phyloP scores from a whole-genome alignment of 2,329 filamentous ascomycete genomes.

The Cercospora janseana region DNA sequence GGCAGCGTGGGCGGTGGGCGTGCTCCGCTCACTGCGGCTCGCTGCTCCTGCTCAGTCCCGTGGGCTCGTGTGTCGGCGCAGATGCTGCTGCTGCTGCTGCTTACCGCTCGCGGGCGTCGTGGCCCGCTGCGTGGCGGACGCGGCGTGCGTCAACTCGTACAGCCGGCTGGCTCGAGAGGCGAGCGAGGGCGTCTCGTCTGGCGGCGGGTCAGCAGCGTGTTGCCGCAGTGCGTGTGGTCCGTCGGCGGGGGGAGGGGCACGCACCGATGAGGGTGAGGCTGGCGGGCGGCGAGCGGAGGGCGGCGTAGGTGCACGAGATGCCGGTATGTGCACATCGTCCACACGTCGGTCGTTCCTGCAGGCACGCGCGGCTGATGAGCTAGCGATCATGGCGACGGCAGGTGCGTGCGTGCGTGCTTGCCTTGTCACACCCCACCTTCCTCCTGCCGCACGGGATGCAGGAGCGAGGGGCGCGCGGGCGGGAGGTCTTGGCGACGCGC shows the following conservation, averaged over 20 bases:
- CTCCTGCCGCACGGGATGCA: conserved; percentile 23
- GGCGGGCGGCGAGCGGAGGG: conserved; percentile 14
- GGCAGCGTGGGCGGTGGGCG: background rate
- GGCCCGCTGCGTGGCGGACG: background rate
- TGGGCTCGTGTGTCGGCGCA: background rate
- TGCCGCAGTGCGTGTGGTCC: background rate
- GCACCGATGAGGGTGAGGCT: conserved; percentile 21
- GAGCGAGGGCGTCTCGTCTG: conserved; percentile 26
- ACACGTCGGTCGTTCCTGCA: conserved; percentile 23
- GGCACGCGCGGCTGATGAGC: conserved; percentile 4
- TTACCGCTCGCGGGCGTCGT: background rate
- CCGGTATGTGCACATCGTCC: conserved; percentile 24
- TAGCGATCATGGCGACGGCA: background rate
- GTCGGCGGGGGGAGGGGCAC: background rate
- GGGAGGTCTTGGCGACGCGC: conserved; percentile 20
- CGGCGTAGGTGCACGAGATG: conserved; percentile 22
- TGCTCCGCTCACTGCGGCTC: background rate
- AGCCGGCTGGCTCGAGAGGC: conserved; percentile 23
- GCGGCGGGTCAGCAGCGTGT: no score
- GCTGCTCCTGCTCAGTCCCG: background rate
- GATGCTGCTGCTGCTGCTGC: conserved; percentile 1
- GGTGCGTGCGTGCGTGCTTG: background rate
- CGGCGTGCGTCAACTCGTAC: conserved; percentile 23
- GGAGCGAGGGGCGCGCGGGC: conserved; percentile 24
- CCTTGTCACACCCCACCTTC: conserved; percentile 27